Conservation (phyloP, 352 stramenopile genomes). For the Aphanomyces invadans region DNA sequence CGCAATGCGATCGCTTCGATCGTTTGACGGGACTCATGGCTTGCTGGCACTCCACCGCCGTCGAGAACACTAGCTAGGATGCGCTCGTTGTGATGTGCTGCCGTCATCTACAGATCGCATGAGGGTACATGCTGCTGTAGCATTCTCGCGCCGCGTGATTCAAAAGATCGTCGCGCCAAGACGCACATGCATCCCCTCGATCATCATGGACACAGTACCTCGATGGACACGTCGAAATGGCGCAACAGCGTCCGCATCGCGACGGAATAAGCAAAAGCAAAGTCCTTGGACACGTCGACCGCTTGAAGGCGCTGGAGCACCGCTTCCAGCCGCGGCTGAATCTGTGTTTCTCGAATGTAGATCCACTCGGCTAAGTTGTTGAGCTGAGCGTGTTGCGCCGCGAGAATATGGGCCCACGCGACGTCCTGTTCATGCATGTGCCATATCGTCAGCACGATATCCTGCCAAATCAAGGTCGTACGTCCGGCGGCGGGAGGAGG, state of each 20-base stretch:
- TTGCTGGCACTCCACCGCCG: background rate
- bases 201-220: no score
- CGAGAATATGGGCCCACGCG: slow-evolving; percentile 73
- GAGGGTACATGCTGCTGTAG: no score
- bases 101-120: slow-evolving; percentile 14
- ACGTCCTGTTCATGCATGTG: no score
- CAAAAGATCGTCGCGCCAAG: no score
- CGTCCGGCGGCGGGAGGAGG: slow-evolving; percentile 7
- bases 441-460: no score
- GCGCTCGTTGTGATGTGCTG: background rate
- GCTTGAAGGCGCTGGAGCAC: slow-evolving; percentile 34
- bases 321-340: slow-evolving; percentile 58
- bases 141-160: no score
- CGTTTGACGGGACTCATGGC: background rate
- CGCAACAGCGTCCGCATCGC: slow-evolving; percentile 69
- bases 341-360: slow-evolving; percentile 77
- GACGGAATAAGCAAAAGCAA: slow-evolving; percentile 74
- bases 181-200: no score
- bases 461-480: background rate
- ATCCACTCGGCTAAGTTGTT: slow-evolving; percentile 80
- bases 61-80: background rate
- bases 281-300: slow-evolving; percentile 55
- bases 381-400: slow-evolving; percentile 72
- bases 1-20: slow-evolving; percentile 11
- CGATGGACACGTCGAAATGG: slow-evolving; percentile 68